A percentile compares a stretch with the other conserved stretches of the same genome.
phyloP scores from a whole-genome alignment of 805 yeast species.

The Candida lessepsii region DNA sequence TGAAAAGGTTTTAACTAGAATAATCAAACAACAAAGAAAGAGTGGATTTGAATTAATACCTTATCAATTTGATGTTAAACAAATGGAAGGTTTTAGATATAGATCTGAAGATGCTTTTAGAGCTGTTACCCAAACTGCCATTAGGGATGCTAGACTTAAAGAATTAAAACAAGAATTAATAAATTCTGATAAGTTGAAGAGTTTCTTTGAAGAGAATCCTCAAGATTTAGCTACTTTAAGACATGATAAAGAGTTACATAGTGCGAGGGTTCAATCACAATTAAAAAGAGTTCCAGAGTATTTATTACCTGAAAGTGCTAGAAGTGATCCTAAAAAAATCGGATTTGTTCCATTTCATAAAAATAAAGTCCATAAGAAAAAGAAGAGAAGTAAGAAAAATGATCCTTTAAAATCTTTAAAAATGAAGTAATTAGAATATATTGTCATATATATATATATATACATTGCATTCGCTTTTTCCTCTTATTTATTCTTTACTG shows the following conservation, averaged over 20 bases:
- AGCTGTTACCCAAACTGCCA: conserved; percentile 84
- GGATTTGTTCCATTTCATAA: conserved; percentile 77
- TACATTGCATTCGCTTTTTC: neutral
- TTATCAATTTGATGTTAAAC: conserved; percentile 85
- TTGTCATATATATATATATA: no score
- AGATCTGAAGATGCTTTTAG: conserved; percentile 97
- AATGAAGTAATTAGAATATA: conserved; percentile 9
- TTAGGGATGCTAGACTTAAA: conserved; percentile 89
- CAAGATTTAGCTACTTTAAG: conserved; percentile 85
- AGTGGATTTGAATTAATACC: conserved; percentile 77
- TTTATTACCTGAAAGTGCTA: conserved; percentile 75
- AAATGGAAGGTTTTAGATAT: conserved; percentile 93
- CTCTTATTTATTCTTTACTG: no score
- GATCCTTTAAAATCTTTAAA: conserved; percentile 63
- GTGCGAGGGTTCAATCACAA: conserved; percentile 78
- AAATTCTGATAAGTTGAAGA: conserved; percentile 83
- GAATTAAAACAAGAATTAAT: conserved; percentile 86
- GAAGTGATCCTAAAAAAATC: conserved; percentile 51
- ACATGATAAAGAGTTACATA: conserved; percentile 87
- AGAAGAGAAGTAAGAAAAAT: conserved; percentile 39
- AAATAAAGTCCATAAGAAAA: conserved; percentile 44
- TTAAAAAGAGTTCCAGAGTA: conserved; percentile 92
- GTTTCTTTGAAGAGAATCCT: conserved; percentile 97
- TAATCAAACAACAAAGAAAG: conserved; percentile 72
- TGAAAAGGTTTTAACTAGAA: conserved; percentile 78